Base-by-base conservation (phyloP, 1,139 yeast genomes). In the Blastobotrys elegans region DNA sequence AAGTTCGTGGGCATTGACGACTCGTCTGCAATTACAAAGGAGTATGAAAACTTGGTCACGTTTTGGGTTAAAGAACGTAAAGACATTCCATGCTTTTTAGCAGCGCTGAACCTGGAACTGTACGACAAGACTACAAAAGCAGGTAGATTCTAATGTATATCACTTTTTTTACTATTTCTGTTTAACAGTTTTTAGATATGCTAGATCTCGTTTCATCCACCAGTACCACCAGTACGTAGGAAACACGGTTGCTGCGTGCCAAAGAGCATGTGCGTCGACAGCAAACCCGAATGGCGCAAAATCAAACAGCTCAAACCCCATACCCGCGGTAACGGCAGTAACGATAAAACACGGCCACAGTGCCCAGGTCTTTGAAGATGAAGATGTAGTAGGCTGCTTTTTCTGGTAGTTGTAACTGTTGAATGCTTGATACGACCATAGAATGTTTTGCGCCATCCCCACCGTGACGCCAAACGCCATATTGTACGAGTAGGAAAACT, bases 401-500 rank as follows among this genome's bases (percentile, higher is more conserved):
- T 22, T 27, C 22, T 26, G 36, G 14, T 38, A 21, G n/a, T 33
- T 20, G 41, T 55, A 59, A 24, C 53, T 48, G 2, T 45, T 49
- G 21, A 70, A 48, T 4, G 72, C 59, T 44, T 68, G 68, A 33
- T 57, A 62, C 10, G 66, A 57, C 82, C 81, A 77, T 31, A 73
- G 57, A 5, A 76, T 55, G 64, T 89, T 86, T 59, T 90, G 97
- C 4, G 82, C 54, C 2, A 88, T 51, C 0, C 97, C 98, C 46
- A 88, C 76, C 1, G 76, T 65, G 1, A 92, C 82, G 59, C 94
- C 92, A 27, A 95, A 96, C 57, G 79, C 76, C 97, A 92, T 92
- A 68, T 92, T 92, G 66, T 92, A 92, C 1, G 95, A 82, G 66
- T 92, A 92, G 53, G 89, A 84, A 90, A 97, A 92, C 57, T 82